phyloP scores from a whole-genome alignment of 2,329 filamentous ascomycete genomes.

The Ascochyta koolunga region DNA sequence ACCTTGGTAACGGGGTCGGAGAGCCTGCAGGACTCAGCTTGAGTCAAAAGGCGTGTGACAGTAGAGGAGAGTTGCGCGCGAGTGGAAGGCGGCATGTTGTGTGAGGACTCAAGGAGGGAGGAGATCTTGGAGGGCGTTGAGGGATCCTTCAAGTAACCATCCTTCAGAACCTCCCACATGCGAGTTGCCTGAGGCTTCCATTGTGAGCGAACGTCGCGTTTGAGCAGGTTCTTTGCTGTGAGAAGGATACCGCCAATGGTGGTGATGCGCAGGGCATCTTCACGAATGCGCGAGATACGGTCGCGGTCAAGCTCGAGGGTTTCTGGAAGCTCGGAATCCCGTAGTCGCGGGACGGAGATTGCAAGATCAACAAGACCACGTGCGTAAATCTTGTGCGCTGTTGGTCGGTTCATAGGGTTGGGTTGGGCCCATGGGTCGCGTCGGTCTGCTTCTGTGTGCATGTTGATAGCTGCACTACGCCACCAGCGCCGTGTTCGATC shows the following conservation, averaged over 20 bases:
- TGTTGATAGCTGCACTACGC: conserved; percentile 67
- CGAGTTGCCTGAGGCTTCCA: conserved; percentile 78
- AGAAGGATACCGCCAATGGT: conserved; percentile 76
- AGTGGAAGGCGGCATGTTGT: conserved; percentile 56
- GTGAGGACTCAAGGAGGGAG: conserved; percentile 56
- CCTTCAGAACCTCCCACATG: conserved; percentile 72
- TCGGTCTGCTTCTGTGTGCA: conserved; percentile 68
- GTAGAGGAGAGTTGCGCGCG: conserved; percentile 52
- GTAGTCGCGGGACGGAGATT: conserved; percentile 66
- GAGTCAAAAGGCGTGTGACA: conserved; percentile 58
- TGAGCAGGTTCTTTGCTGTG: conserved; percentile 82
- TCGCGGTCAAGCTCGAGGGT: conserved; percentile 73
- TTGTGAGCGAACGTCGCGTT: conserved; percentile 76
- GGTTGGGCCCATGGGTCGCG: conserved; percentile 72
- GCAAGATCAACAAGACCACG: conserved; percentile 78
- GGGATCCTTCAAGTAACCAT: conserved; percentile 62
- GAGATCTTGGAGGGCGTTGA: conserved; percentile 52
- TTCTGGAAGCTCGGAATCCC: conserved; percentile 68
- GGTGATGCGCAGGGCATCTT: conserved; percentile 68
- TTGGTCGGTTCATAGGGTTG: conserved; percentile 62
- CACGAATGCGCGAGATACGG: conserved; percentile 65
- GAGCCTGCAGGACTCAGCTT: conserved; percentile 58
- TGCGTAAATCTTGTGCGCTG: conserved; percentile 73
- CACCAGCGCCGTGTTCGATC: conserved; percentile 69
- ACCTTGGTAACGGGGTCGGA: conserved; percentile 70